A percentile compares a stretch with the other conserved stretches of the same genome.
Conservation (phyloP, 1,139 yeast genomes). For the Taphrina communis region DNA sequence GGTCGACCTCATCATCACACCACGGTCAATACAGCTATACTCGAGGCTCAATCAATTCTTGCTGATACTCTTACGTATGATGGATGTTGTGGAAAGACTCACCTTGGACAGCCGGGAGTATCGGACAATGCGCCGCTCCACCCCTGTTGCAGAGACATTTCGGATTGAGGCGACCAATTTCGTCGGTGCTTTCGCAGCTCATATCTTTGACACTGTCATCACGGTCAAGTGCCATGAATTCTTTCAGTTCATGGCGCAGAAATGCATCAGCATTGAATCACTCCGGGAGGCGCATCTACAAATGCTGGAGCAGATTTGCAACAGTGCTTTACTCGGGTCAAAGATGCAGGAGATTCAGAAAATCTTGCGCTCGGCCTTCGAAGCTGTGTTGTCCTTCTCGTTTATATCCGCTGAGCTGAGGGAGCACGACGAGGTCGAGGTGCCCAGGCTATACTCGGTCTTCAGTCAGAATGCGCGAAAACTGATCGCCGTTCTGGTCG, state of each 20-base stretch:
- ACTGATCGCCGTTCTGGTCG: slow-evolving; percentile 11
- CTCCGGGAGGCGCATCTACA: slow-evolving; percentile 25
- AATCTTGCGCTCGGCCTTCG: slow-evolving; percentile 5
- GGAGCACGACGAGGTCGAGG: slow-evolving; percentile 2
- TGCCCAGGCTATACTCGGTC: neutral
- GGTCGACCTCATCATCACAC: slow-evolving; percentile 27
- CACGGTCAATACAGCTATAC: slow-evolving; percentile 7
- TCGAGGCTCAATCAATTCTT: slow-evolving; percentile 26
- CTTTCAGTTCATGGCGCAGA: neutral
- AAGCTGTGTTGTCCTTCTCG: slow-evolving; percentile 9
- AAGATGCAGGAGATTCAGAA: slow-evolving; percentile 13
- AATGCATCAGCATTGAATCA: slow-evolving; percentile 3
- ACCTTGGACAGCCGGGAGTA: slow-evolving; percentile 18
- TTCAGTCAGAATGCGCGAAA: slow-evolving; percentile 10
- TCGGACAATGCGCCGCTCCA: slow-evolving; percentile 13
- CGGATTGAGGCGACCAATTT: slow-evolving; percentile 29
- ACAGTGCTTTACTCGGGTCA: slow-evolving; percentile 5
- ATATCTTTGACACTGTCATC: slow-evolving; percentile 30
- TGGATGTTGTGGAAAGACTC: slow-evolving; percentile 20
- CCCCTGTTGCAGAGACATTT: slow-evolving; percentile 9
- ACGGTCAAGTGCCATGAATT: slow-evolving; percentile 12
- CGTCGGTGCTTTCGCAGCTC: slow-evolving; percentile 10
- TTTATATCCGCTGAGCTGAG: neutral
- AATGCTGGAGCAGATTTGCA: slow-evolving; percentile 23
- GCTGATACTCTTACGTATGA: slow-evolving; percentile 21